Conservation (phyloP, 2,329 filamentous ascomycete species). For the Botrytis porri region DNA sequence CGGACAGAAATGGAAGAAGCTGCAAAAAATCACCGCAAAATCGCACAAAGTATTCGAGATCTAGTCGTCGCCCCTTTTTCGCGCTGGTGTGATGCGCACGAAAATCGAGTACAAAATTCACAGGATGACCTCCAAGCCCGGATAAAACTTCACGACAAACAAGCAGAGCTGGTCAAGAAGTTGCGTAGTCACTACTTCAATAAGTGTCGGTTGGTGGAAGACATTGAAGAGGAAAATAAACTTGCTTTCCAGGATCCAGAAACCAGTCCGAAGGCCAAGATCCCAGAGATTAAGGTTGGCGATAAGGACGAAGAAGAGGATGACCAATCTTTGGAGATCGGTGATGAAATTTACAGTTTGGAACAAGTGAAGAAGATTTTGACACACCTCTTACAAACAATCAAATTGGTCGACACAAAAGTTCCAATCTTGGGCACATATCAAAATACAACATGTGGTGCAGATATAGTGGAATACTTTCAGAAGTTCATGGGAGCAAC, state of each 20-base stretch:
- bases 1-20: conserved; percentile 91
- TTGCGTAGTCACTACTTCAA: conserved; percentile 97
- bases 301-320: conserved; percentile 67
- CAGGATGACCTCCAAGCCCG: conserved; percentile 89
- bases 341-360: conserved; percentile 79
- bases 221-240: conserved; percentile 98
- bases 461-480: conserved; percentile 94
- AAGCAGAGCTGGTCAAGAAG: conserved; percentile 87
- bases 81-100: conserved; percentile 94
- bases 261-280: conserved; percentile 61
- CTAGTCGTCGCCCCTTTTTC: conserved; percentile 92
- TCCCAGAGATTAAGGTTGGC: conserved; percentile 86
- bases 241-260: conserved; percentile 90
- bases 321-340: conserved; percentile 83
- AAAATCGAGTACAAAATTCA: conserved; percentile 83
- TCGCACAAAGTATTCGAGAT: conserved; percentile 93
- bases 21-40: conserved; percentile 86
- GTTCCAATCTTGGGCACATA: conserved; percentile 95
- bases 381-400: conserved; percentile 77
- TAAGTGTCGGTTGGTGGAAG: conserved; percentile 93
- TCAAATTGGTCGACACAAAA: conserved; percentile 87
- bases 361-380: conserved; percentile 92
- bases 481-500: conserved; percentile 82
- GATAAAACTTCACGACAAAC: conserved; percentile 90
- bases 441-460: conserved; percentile 83